These are phyloP conservation scores for Westerdykella ornata DNA, from an alignment of 2,329 filamentous ascomycete genomes.

Conservation along the genomic window DNA sequence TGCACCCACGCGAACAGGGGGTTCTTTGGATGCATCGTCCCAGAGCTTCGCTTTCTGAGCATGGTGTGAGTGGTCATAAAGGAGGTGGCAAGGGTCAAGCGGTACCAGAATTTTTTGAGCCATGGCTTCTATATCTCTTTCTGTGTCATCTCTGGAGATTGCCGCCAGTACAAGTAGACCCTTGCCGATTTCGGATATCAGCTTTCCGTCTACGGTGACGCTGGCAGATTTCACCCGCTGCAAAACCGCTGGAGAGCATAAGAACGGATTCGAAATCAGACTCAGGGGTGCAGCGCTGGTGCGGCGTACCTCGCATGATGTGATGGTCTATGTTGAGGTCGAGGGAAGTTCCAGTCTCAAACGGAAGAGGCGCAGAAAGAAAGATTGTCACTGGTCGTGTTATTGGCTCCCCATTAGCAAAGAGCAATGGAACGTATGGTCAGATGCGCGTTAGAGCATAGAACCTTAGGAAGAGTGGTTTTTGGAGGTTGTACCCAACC, in stretches of 20 bases:
- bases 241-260: constrained; percentile 65
- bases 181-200: constrained; percentile 85
- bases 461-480: too few species aligned
- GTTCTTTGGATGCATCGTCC: constrained; percentile 68
- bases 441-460: too few species aligned
- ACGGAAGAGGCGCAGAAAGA: too few species aligned
- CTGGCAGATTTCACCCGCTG: constrained; percentile 93
- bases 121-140: constrained; percentile 77
- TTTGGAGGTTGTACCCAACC: too few species aligned
- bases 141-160: constrained; percentile 81
- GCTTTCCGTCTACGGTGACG: constrained; percentile 84
- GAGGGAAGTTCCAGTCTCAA: too few species aligned
- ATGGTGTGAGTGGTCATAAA: too few species aligned
- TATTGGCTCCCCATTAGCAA: too few species aligned
- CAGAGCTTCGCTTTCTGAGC: constrained; percentile 86
- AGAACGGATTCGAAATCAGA: too few species aligned
- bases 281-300: constrained; percentile 4
- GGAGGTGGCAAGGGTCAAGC: too few species aligned
- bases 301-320: constrained; percentile 19
- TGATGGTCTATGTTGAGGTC: constrained; percentile 1
- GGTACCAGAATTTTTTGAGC: constrained; percentile 81
- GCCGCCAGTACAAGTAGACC: constrained; percentile 88
- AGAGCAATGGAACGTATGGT: too few species aligned
- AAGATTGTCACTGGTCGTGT: too few species aligned
- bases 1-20: constrained; percentile 48